Evolutionary conservation across 768 basidiomycete species (phyloP).

Genomic region (Leucocoprinus sp.): DNA sequence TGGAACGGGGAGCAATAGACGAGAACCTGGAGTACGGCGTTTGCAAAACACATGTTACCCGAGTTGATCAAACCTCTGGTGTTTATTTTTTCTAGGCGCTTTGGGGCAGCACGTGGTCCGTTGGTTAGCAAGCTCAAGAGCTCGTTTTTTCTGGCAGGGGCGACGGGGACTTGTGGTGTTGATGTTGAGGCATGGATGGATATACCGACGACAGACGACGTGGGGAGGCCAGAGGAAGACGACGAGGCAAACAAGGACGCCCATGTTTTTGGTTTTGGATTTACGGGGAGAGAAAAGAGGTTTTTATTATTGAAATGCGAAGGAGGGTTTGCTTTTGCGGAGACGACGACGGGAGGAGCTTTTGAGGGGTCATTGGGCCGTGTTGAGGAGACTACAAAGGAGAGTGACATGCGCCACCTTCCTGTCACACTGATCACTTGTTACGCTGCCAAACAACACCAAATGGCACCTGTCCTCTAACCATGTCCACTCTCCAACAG

Average conservation of each 20-base stretch:
- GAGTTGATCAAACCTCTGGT: conserved; percentile 86
- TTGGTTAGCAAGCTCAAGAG: conserved; percentile 47
- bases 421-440: no score
- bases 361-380: conserved; percentile 51
- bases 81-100: conserved; percentile 28
- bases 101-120: conserved; percentile 18
- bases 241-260: conserved; percentile 57
- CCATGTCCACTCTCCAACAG: conserved; percentile 60
- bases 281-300: conserved; percentile 8
- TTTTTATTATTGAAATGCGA: conserved; percentile 2
- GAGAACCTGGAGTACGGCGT: conserved; percentile 85
- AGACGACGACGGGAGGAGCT: conserved; percentile 69
- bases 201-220: conserved; percentile 64
- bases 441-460: no score
- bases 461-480: no score
- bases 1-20: conserved; percentile 87
- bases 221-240: conserved; percentile 45
- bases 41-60: conserved; percentile 98
- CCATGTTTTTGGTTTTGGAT: conserved; percentile 49
- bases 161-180: conserved; percentile 20
- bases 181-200: conserved; percentile 52
- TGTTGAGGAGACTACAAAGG: conserved; percentile 34
- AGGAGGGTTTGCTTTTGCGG: conserved; percentile 17
- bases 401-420: no score
- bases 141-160: conserved; percentile 36